phyloP scores from a whole-genome alignment of 1,139 yeast species.

The Diutina mesorugosa region DNA sequence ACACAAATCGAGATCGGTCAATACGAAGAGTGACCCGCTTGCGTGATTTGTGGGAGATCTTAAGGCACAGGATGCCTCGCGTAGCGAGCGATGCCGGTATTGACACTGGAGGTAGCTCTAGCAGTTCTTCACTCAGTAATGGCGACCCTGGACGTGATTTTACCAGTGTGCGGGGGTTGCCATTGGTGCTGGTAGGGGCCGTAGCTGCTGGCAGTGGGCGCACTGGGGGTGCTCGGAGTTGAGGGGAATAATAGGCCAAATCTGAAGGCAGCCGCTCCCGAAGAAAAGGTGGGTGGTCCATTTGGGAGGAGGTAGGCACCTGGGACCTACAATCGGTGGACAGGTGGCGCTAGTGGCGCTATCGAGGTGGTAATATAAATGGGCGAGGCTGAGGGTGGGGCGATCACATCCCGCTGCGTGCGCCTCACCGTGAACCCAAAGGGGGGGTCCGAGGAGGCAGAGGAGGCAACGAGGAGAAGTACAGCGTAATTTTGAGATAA shows the following conservation, averaged over 20 bases:
- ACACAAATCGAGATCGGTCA: conserved; percentile 21
- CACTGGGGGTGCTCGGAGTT: no score
- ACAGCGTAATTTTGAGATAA: no score
- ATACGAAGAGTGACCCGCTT: conserved; percentile 30
- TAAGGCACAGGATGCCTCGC: conserved; percentile 27
- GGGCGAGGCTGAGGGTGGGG: no score
- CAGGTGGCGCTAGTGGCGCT: not conserved
- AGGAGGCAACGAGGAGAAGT: no score
- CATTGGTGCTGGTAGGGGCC: not conserved
- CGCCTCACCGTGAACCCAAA: no score
- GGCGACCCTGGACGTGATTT: not conserved
- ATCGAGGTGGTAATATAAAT: no score
- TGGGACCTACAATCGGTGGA: not conserved
- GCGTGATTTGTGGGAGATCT: conserved; percentile 59
- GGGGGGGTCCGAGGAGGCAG: no score
- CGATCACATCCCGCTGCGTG: no score
- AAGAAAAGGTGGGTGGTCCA: not conserved
- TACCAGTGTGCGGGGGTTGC: not conserved
- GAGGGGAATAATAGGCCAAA: not conserved
- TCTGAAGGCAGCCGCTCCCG: not conserved
- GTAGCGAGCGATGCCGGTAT: not conserved
- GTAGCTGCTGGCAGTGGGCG: no score
- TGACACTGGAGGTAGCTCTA: not conserved
- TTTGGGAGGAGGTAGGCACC: not conserved
- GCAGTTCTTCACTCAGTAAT: not conserved